Conservation (phyloP, 257 asterid genomes). For the Fraxinus excelsior region DNA sequence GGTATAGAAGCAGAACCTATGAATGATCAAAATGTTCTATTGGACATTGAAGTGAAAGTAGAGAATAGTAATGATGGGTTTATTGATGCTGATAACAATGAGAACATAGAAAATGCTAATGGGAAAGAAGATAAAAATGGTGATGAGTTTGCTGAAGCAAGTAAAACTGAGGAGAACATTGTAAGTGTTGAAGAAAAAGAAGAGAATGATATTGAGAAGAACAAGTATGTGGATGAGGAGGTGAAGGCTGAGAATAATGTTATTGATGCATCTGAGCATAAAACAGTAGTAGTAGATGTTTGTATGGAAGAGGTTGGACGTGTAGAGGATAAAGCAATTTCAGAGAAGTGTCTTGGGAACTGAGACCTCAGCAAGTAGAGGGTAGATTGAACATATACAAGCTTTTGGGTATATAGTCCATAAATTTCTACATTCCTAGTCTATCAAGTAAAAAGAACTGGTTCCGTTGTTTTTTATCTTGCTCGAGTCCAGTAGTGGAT, state of each 20-base stretch:
- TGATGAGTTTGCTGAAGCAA: constrained; percentile 13
- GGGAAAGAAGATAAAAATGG: not conserved
- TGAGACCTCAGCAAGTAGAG: constrained; percentile 8
- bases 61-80: constrained; percentile 13
- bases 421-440: constrained; percentile 12
- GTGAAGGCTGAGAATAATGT: constrained; percentile 18
- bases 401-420: constrained; percentile 10
- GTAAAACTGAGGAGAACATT: constrained; percentile 1
- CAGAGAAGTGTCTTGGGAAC: constrained; percentile 9
- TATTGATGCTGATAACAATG: constrained; percentile 15
- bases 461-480: not conserved
- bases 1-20: constrained; percentile 11
- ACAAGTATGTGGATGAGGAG: constrained; percentile 7
- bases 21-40: constrained; percentile 9
- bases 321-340: constrained; percentile 8
- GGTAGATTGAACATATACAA: constrained; percentile 10
- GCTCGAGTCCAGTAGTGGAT: not conserved
- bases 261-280: constrained; percentile 6
- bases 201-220: constrained; percentile 8
- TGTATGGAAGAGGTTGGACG: constrained; percentile 22
- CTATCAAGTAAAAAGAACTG: constrained; percentile 1
- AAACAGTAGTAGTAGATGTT: constrained; percentile 22
- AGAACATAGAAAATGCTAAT: not conserved
- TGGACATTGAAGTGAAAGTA: constrained; percentile 18
- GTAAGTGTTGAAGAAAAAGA: not conserved